A percentile compares a stretch with the other conserved stretches of the same genome.
Conservation (phyloP, 441 rosid species). For the California macrophylla region DNA sequence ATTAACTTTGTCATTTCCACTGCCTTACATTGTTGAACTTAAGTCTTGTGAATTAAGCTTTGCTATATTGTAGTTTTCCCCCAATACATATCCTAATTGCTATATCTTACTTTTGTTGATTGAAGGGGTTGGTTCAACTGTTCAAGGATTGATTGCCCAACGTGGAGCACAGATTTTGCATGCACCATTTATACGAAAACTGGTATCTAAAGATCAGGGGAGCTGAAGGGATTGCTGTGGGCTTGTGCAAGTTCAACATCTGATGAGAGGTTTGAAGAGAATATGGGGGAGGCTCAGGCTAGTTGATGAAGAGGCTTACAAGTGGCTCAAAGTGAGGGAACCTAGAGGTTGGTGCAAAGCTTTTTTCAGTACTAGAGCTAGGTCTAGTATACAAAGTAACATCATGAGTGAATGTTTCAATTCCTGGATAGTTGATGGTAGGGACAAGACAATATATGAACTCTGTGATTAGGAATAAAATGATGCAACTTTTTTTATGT, state of each 20-base stretch:
- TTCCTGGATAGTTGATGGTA: not conserved
- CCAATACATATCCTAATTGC: too few species aligned
- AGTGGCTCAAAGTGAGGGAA: not conserved
- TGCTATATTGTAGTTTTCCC: too few species aligned
- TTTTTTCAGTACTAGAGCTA: not conserved
- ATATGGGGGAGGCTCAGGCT: not conserved
- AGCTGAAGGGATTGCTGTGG: not conserved
- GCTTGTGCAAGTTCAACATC: not conserved
- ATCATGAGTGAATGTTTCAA: not conserved
- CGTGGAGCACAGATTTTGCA: not conserved
- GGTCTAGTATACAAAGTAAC: not conserved
- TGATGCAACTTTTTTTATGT: not conserved
- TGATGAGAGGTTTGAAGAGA: not conserved
- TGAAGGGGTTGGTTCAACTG: not conserved
- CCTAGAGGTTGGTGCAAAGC: not conserved
- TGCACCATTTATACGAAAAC: not conserved
- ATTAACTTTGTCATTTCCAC: too few species aligned
- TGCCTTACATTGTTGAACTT: too few species aligned
- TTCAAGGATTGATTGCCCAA: not conserved
- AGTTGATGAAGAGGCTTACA: not conserved
- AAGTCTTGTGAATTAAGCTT: too few species aligned
- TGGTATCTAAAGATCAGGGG: not conserved
- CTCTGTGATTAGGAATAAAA: not conserved
- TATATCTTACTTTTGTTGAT: too few species aligned
- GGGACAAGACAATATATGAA: not conserved